These are phyloP conservation scores for Xylona heveae DNA, from an alignment of 495 filamentous ascomycete species.

Conservation along the genomic window DNA sequence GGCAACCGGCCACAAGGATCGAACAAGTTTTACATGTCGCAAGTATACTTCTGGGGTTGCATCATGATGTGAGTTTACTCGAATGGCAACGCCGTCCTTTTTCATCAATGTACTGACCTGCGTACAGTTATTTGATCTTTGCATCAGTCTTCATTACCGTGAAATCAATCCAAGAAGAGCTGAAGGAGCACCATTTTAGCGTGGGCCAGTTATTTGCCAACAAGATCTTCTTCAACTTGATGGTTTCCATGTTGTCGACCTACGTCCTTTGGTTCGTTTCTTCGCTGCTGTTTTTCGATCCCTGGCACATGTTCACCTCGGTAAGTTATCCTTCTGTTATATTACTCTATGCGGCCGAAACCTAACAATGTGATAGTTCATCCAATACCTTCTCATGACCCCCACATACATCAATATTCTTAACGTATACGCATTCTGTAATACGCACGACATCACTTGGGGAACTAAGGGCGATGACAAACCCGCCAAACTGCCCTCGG, in stretches of 20 bases:
- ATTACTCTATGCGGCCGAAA: conserved; percentile 6
- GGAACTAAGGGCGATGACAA: conserved; percentile 93
- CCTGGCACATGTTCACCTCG: conserved; percentile 96
- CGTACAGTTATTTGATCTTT: conserved; percentile 66
- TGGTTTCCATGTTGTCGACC: conserved; percentile 77
- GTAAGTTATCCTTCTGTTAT: conserved; percentile 6
- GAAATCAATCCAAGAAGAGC: conserved; percentile 49
- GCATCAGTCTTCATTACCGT: conserved; percentile 92
- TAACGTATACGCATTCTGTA: conserved; percentile 96
- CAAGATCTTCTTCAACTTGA: conserved; percentile 75
- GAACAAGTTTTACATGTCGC: conserved; percentile 82
- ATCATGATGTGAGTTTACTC: conserved; percentile 72
- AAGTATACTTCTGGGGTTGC: conserved; percentile 90
- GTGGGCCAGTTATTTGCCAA: conserved; percentile 61
- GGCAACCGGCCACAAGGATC: conserved; percentile 94
- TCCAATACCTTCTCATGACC: conserved; percentile 91
- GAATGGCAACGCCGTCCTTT: no score
- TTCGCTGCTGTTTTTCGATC: conserved; percentile 90
- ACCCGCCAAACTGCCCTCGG: conserved; percentile 58
- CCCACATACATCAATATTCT: conserved; percentile 93
- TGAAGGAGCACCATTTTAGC: conserved; percentile 32
- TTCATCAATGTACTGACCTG: conserved; percentile 2
- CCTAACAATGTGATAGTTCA: conserved; percentile 43
- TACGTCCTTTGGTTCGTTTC: conserved; percentile 87
- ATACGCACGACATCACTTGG: conserved; percentile 95